These are phyloP conservation scores for Dictyophora rubrovolvata DNA, from an alignment of 768 basidiomycete genomes.

Conservation along the genomic window DNA sequence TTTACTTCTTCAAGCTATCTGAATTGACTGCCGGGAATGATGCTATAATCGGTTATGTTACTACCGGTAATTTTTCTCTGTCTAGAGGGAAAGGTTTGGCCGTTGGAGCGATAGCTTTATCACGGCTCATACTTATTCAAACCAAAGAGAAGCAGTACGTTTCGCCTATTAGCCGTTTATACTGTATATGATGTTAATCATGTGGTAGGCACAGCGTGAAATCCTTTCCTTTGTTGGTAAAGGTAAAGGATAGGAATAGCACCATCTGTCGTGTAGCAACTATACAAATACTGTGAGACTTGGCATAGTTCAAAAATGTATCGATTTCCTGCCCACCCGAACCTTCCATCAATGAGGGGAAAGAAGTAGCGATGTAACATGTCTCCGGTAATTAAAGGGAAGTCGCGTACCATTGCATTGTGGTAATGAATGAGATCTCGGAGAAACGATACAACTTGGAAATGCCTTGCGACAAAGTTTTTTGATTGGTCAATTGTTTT, in stretches of 20 bases:
- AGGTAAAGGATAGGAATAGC: constrained; percentile 52
- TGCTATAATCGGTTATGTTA: constrained; percentile 68
- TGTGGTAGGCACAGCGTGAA: neutral
- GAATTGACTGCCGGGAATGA: constrained; percentile 30
- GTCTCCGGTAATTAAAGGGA: too few relatives aligned
- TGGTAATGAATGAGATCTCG: too few relatives aligned
- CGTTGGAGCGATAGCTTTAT: constrained; percentile 61
- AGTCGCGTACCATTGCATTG: too few relatives aligned
- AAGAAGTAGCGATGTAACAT: too few relatives aligned
- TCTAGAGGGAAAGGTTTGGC: constrained; percentile 68
- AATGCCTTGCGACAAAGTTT: too few relatives aligned
- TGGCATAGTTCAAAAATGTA: too few relatives aligned
- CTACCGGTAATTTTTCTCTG: constrained; percentile 76
- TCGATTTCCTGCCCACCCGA: too few relatives aligned
- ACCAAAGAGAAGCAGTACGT: neutral
- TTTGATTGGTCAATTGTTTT: too few relatives aligned
- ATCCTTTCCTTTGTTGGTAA: constrained; percentile 34
- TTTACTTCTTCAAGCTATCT: constrained; percentile 29
- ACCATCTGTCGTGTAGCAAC: constrained; percentile 43
- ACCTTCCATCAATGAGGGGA: too few relatives aligned
- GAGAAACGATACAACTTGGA: too few relatives aligned
- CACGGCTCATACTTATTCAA: constrained; percentile 37
- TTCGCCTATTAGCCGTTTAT: neutral
- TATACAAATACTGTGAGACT: constrained; percentile 28
- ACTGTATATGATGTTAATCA: constrained; percentile 1